phyloP scores from a whole-genome alignment of 495 filamentous ascomycete species.

The Recurvomyces mirabilis region DNA sequence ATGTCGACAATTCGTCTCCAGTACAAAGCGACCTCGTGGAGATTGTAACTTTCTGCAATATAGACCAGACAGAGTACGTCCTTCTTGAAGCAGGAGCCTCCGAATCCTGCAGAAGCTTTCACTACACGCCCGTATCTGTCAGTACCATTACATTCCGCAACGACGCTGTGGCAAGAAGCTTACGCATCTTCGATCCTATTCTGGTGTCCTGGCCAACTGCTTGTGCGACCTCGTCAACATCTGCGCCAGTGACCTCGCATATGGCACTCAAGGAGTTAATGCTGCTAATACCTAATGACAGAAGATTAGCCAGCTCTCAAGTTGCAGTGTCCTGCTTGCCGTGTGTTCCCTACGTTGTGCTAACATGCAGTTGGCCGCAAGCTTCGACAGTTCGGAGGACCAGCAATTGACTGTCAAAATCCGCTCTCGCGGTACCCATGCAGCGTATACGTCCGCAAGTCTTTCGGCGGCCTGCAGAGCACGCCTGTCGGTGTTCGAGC shows the following conservation, averaged over 20 bases:
- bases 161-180: too few species aligned
- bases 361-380: constrained; percentile 71
- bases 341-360: too few species aligned
- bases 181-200: constrained; percentile 60
- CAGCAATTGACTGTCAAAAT: constrained; percentile 67
- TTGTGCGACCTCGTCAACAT: constrained; percentile 59
- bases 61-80: constrained; percentile 69
- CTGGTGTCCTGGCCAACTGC: constrained; percentile 60
- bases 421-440: constrained; percentile 51
- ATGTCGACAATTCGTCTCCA: constrained; percentile 63
- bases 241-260: constrained; percentile 67
- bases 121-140: too few species aligned
- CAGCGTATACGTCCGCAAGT: constrained; percentile 53
- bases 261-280: constrained; percentile 51
- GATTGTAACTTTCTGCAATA: constrained; percentile 54
- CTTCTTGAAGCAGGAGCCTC: constrained; percentile 64
- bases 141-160: too few species aligned
- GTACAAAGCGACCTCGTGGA: constrained; percentile 65
- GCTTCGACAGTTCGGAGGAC: constrained; percentile 71
- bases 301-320: too few species aligned
- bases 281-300: constrained; percentile 71
- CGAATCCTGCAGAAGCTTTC: constrained; percentile 65
- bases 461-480: constrained; percentile 53
- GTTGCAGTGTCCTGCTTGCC: too few species aligned
- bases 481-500: constrained; percentile 45